Evolutionary conservation across 371 early-diverging fungal species (phyloP).

Genomic region (Mortierella sp.): DNA sequence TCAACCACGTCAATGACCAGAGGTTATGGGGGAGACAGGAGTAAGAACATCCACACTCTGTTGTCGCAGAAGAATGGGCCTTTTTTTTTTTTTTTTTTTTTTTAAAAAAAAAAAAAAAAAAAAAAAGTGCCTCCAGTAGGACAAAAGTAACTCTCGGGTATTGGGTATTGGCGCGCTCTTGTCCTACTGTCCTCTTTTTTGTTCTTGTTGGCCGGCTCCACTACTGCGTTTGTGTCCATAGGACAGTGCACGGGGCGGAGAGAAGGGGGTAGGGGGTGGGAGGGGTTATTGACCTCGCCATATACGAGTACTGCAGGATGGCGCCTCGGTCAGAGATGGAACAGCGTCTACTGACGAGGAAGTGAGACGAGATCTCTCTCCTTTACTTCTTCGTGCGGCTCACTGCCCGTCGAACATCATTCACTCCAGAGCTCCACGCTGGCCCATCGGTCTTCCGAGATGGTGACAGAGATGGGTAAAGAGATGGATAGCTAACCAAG

Average conservation of each 20-base stretch:
- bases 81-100: not conserved
- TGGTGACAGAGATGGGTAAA: not conserved
- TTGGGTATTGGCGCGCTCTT: not conserved
- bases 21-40: not conserved
- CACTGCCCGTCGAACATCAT: too few species aligned
- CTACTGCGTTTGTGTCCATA: too few species aligned
- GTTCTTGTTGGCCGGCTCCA: not conserved
- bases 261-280: too few species aligned
- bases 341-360: too few species aligned
- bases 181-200: not conserved
- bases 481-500: not conserved
- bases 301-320: too few species aligned
- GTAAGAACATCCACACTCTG: constrained; percentile 3
- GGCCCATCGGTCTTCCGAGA: too few species aligned
- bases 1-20: not conserved
- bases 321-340: too few species aligned
- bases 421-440: too few species aligned
- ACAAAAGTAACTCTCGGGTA: not conserved
- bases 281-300: too few species aligned
- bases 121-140: not conserved
- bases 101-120: too few species aligned
- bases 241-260: too few species aligned
- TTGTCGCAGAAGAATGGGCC: not conserved
- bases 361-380: not conserved
- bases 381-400: not conserved